Evolutionary conservation across 2,329 filamentous ascomycete genomes (phyloP), one percentile per base, ranked within the genome.

Genomic region (Sordariomycetes sp.): DNA sequence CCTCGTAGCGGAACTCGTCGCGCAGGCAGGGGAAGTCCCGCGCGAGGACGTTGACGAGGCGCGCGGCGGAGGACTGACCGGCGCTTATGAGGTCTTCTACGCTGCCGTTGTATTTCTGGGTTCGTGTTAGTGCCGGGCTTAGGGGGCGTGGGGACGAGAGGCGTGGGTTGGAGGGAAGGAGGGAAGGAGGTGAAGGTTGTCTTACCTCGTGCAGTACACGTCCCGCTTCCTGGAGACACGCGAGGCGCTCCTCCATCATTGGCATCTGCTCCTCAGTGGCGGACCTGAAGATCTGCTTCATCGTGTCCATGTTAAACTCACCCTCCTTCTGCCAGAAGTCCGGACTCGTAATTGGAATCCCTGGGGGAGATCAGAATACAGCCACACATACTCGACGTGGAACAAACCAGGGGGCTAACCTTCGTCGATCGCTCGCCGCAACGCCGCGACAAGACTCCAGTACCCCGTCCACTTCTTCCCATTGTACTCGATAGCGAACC

Each of bases 391-490:
- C 20, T 24, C n/a, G n/a, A 22, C 3, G n/a, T 32, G 10, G 39
- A 8, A 17, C 5, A 17, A 20, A 52, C 8, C 34, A 28, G 25
- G 32, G n/a, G 36, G 66, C 68, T 59, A 52, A 72, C 87, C 87
- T 76, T 96, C 91, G 55, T 97, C 90, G 50, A 97, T 72, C 2
- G 90, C 95, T 64, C 94, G 78, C 69, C 91, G 89, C 64, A 99
- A 70, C 24, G 87, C 82, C 25, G 94, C 94, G 22, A 97, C 89
- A 58, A 99, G 73, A 68, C 90, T 95, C 85, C 89, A 96, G 70
- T 99, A 99, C 3, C 94, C 94, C 0, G 90, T 96, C 90, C 90
- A 97, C 58, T 72, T 82, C 69, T 82, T 85, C 32, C 83, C 90
- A 52, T 79, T 80, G 70, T 96, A 97, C 58, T 89, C 85, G 50